Conservation (phyloP, 441 rosid genomes). For the Melastoma candidum region DNA sequence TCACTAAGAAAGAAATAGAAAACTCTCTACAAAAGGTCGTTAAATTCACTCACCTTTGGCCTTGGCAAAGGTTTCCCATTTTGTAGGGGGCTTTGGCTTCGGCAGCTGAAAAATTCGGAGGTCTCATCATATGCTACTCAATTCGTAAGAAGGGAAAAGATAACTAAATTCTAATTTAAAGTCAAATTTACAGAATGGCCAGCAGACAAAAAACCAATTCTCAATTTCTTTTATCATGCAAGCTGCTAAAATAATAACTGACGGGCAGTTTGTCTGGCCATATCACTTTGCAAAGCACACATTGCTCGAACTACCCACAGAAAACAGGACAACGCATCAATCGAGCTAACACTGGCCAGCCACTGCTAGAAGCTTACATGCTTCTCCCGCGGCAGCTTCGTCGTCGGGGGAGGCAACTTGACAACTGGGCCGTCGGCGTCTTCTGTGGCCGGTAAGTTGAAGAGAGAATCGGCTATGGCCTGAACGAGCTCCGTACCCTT, state of each 20-base stretch:
- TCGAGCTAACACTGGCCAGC: too few species aligned
- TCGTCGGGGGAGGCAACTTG: conserved; percentile 65
- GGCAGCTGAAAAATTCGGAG: conserved; percentile 41
- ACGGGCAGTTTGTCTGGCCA: too few species aligned
- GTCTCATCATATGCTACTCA: too few species aligned
- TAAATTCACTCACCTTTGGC: conserved; percentile 38
- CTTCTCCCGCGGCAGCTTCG: conserved; percentile 80
- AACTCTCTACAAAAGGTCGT: conserved; percentile 1
- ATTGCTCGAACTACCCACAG: too few species aligned
- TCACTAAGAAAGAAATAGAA: background rate
- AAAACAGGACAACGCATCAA: too few species aligned
- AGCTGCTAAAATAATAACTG: too few species aligned
- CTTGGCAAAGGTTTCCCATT: conserved; percentile 57
- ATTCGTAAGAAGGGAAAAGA: conserved; percentile 1
- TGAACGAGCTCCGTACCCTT: conserved; percentile 74
- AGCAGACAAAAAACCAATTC: background rate
- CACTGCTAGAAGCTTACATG: conserved; percentile 39
- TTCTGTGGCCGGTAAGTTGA: conserved; percentile 71
- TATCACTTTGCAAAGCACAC: too few species aligned
- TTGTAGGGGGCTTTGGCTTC: conserved; percentile 52
- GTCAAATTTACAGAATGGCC: too few species aligned
- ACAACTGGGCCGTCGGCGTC: conserved; percentile 73
- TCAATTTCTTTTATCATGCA: too few species aligned
- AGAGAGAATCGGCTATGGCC: conserved; percentile 51
- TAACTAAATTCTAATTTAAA: too few species aligned